Base-by-base conservation (phyloP, 2,329 filamentous ascomycete species). In the Pseudocercospora vitis region DNA sequence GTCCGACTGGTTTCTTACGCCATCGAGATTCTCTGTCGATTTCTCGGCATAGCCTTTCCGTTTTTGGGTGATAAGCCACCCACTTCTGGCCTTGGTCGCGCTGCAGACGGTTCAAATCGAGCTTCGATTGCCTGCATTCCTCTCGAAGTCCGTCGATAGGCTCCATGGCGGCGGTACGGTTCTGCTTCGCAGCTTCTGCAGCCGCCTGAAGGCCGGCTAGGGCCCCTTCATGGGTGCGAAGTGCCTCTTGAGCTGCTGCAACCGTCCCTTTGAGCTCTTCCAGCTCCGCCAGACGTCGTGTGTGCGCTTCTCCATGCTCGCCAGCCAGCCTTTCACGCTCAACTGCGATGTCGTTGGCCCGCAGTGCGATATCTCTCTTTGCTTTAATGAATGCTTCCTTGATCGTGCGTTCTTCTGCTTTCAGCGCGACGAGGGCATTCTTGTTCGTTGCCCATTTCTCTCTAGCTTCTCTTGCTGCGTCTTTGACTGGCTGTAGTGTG, bases 1-100 rank as follows among this genome's bases (percentile, higher is more conserved):
- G 94, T 0, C 94, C 94, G 28, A 97, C 77, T 2, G 94, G 94
- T 57, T 81, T 85, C 37, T 81, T 75, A 19, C 77, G 74, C 66
- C 95, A 97, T 0, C 84, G 78, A 2, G 59, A 70, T 53, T 95
- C 89, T n/a, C 76, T 74, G 4, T 83, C 78, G 56, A 97, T 88
- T n/a, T 79, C 80, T 49, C 73, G 77, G 5, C 95, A 72, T 2
- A 96, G 79, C 33, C 79, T 80, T 1, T 71, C 69, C 35, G 85
- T 81, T 6, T 45, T 45, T 8, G 23, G 24, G 12, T 12, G n/a
- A 63, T 87, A 96, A 0, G 81, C 86, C 53, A 80, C 80, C 39
- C 82, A 81, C 45, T 79, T 79, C 45, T 84, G 79, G 1, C 81
- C 81, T 42, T 80, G 77, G 35, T 83, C 82, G 65, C 73, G 74